A percentile compares a stretch with the other conserved stretches of the same genome.
Conservation (phyloP, 441 rosid species). For the Melastoma candidum region DNA sequence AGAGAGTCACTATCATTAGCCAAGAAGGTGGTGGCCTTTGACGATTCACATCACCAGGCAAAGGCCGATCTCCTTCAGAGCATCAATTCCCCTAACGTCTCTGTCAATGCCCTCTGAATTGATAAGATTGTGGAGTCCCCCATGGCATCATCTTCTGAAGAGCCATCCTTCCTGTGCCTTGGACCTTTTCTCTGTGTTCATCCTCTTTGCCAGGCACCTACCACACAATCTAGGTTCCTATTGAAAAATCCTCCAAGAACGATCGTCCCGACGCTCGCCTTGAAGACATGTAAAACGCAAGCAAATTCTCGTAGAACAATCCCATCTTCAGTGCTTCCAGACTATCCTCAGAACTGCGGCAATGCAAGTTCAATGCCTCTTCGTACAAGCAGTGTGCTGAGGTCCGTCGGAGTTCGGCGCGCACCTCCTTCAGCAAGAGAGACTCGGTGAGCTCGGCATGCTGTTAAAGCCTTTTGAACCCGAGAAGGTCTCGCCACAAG, state of each 20-base stretch:
- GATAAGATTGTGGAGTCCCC: conserved; percentile 60
- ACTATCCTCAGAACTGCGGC: conserved; percentile 21
- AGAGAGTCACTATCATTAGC: conserved; percentile 61
- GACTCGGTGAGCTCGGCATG: conserved; percentile 57
- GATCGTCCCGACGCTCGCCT: conserved; percentile 4
- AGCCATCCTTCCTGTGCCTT: conserved; percentile 21
- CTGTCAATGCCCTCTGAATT: conserved; percentile 53
- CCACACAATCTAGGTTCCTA: no score
- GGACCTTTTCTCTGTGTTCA: no score
- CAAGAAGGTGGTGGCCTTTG: conserved; percentile 16
- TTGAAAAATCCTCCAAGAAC: no score
- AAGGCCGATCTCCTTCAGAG: conserved; percentile 18
- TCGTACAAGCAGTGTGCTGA: conserved; percentile 63
- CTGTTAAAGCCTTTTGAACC: conserved; percentile 60
- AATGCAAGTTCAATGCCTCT: conserved; percentile 44
- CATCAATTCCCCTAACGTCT: conserved; percentile 38
- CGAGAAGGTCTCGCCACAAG: conserved; percentile 56
- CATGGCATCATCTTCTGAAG: conserved; percentile 27
- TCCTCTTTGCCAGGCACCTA: no score
- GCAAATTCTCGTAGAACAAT: conserved; percentile 17
- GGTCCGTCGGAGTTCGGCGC: conserved; percentile 66
- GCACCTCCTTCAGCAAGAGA: conserved; percentile 39
- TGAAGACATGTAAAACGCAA: conserved; percentile 5
- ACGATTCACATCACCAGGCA: conserved; percentile 21
- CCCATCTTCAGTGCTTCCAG: conserved; percentile 11